phyloP scores from a whole-genome alignment of 2,329 filamentous ascomycete genomes.

The Verticillium dahliae region DNA sequence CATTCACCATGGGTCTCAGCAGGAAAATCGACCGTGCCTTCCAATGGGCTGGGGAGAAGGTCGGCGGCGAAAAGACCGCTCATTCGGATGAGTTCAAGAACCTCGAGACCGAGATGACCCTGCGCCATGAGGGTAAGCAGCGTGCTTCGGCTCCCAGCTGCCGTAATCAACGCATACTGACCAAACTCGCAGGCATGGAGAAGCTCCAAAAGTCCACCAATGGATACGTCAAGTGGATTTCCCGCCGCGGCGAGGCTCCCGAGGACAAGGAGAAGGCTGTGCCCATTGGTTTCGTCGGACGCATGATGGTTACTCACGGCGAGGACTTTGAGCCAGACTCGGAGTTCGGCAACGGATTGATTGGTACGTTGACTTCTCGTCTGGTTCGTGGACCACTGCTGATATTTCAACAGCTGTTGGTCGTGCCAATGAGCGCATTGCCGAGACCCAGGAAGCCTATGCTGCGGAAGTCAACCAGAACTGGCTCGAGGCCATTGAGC shows the following conservation, averaged over 20 bases:
- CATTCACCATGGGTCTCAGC: conserved; percentile 44
- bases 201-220: conserved; percentile 81
- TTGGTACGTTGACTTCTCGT: conserved; percentile 39
- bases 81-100: conserved; percentile 87
- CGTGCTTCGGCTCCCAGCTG: background rate
- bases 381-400: background rate
- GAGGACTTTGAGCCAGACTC: conserved; percentile 90
- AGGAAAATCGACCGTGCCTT: conserved; percentile 95
- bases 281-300: conserved; percentile 72
- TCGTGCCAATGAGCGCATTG: conserved; percentile 80
- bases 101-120: conserved; percentile 82
- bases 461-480: conserved; percentile 68
- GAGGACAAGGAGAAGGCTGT: conserved; percentile 86
- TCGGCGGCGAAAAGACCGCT: conserved; percentile 86
- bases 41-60: conserved; percentile 97
- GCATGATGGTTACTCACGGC: conserved; percentile 80
- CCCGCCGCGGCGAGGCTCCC: conserved; percentile 68
- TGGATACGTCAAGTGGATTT: conserved; percentile 79
- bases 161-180: conserved; percentile 3
- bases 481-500: conserved; percentile 89
- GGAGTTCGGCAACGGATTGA: conserved; percentile 82
- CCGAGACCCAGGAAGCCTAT: conserved; percentile 78
- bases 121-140: conserved; percentile 74
- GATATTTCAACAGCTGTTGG: conserved; percentile 53
- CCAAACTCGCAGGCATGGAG: conserved; percentile 64